These are phyloP conservation scores for Pseudopithomyces chartarum DNA, from an alignment of 2,329 filamentous ascomycete genomes.

Conservation along the genomic window DNA sequence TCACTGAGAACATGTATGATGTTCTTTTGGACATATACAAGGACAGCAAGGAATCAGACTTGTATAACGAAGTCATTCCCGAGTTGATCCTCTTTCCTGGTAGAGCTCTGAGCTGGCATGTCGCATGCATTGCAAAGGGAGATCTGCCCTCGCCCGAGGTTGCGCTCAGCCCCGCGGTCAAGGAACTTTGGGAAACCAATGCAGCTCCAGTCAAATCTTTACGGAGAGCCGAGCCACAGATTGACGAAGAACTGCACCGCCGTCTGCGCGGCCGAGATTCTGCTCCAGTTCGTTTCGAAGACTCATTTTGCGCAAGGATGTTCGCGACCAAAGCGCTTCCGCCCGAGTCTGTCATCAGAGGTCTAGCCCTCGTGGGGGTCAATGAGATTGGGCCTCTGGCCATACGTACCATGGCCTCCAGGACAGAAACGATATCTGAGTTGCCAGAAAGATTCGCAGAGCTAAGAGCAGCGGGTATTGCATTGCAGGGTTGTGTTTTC, in stretches of 20 bases:
- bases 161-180: slow-evolving; percentile 34
- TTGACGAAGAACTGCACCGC: slow-evolving; percentile 40
- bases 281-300: slow-evolving; percentile 55
- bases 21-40: slow-evolving; percentile 46
- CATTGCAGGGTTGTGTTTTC: slow-evolving; percentile 67
- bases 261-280: slow-evolving; percentile 48
- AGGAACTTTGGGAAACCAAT: slow-evolving; percentile 34
- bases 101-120: slow-evolving; percentile 47
- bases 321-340: slow-evolving; percentile 79
- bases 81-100: slow-evolving; percentile 27
- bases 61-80: slow-evolving; percentile 51
- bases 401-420: slow-evolving; percentile 75
- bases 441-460: slow-evolving; percentile 65
- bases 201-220: slow-evolving; percentile 14
- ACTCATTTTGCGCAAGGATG: slow-evolving; percentile 75
- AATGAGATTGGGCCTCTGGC: slow-evolving; percentile 75
- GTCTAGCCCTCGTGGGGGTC: slow-evolving; percentile 73
- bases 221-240: slow-evolving; percentile 14
- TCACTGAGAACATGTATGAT: slow-evolving; percentile 25
- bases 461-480: slow-evolving; percentile 67
- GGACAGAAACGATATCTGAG: slow-evolving; percentile 61
- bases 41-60: slow-evolving; percentile 37
- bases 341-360: slow-evolving; percentile 71
- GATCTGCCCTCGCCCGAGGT: slow-evolving; percentile 46
- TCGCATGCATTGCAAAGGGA: slow-evolving; percentile 38